phyloP scores from a whole-genome alignment of 345 rosid genomes.

The Noccaea caerulescens region DNA sequence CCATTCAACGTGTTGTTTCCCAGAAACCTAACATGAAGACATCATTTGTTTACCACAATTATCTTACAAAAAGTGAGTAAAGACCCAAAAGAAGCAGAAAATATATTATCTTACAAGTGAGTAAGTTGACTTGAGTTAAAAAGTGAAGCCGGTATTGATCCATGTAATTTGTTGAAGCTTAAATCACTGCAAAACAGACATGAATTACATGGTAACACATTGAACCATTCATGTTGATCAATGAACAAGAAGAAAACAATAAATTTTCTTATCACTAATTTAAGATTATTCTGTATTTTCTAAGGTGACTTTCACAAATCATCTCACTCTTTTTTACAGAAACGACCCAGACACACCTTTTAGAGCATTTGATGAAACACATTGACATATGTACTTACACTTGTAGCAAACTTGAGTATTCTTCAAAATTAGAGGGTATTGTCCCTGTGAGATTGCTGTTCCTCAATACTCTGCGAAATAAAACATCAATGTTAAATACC shows the following conservation, averaged over 20 bases:
- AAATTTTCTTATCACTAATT: background rate
- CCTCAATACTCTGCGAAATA: conserved; percentile 56
- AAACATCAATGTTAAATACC: conserved; percentile 23
- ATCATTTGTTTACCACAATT: conserved; percentile 11
- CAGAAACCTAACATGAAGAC: conserved; percentile 54
- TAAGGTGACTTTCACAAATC: background rate
- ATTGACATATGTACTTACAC: conserved; percentile 53
- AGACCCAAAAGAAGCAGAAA: conserved; percentile 24
- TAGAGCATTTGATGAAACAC: conserved; percentile 6
- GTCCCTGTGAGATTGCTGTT: conserved; percentile 56
- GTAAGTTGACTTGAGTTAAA: conserved; percentile 41
- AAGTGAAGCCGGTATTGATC: conserved; percentile 39
- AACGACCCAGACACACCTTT: background rate
- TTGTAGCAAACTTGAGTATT: conserved; percentile 51
- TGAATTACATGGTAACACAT: background rate
- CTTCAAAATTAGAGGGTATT: conserved; percentile 63
- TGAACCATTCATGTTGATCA: background rate
- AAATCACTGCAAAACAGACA: conserved; percentile 43
- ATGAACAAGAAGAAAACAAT: background rate
- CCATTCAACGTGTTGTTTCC: conserved; percentile 55
- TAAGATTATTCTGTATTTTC: background rate
- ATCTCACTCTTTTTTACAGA: conserved; percentile 23
- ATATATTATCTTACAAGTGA: conserved; percentile 56
- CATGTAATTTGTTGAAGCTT: conserved; percentile 46
- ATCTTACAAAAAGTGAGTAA: background rate